Percentiles rank a stretch among this genome's conserved stretches.
Evolutionary conservation across 2,329 filamentous ascomycete species (phyloP).

Genomic region (Gremmenia infestans): DNA sequence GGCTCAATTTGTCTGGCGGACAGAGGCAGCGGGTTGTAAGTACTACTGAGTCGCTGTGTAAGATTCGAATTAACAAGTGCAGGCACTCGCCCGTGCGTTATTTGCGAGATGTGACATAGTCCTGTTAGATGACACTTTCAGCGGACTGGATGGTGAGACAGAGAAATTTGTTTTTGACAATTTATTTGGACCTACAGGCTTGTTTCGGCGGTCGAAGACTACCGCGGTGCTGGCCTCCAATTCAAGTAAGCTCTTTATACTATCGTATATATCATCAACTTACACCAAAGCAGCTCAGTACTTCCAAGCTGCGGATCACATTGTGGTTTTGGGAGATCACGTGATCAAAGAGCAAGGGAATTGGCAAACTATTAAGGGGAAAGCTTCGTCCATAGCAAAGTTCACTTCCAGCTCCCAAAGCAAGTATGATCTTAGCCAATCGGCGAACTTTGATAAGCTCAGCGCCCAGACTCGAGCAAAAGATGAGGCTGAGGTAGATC

Average conservation of each 20-base stretch:
- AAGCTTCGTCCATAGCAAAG: slow-evolving; percentile 18
- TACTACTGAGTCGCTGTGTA: background rate
- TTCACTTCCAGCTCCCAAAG: slow-evolving; percentile 21
- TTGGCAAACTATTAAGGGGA: slow-evolving; percentile 21
- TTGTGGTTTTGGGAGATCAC: slow-evolving; percentile 33
- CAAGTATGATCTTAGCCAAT: slow-evolving; percentile 21
- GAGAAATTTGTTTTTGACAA: slow-evolving; percentile 38
- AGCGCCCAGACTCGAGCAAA: slow-evolving; percentile 11
- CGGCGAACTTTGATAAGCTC: slow-evolving; percentile 13
- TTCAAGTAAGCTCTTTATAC: slow-evolving; percentile 28
- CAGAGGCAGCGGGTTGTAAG: slow-evolving; percentile 39
- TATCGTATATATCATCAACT: background rate
- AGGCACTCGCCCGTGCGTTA: slow-evolving; percentile 42
- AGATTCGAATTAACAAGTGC: background rate
- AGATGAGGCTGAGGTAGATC: slow-evolving; percentile 19
- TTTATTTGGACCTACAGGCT: slow-evolving; percentile 37
- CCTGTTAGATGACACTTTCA: slow-evolving; percentile 44
- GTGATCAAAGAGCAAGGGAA: slow-evolving; percentile 33
- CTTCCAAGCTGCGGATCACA: slow-evolving; percentile 36
- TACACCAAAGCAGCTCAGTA: slow-evolving; percentile 30
- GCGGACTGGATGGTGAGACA: slow-evolving; percentile 42
- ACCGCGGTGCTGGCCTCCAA: slow-evolving; percentile 43
- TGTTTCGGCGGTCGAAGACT: slow-evolving; percentile 35
- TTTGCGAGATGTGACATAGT: slow-evolving; percentile 38
- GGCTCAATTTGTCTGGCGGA: slow-evolving; percentile 40